Base-by-base conservation (phyloP, 1,284 basidiomycete species). In the Chondrostereum purpureum region DNA sequence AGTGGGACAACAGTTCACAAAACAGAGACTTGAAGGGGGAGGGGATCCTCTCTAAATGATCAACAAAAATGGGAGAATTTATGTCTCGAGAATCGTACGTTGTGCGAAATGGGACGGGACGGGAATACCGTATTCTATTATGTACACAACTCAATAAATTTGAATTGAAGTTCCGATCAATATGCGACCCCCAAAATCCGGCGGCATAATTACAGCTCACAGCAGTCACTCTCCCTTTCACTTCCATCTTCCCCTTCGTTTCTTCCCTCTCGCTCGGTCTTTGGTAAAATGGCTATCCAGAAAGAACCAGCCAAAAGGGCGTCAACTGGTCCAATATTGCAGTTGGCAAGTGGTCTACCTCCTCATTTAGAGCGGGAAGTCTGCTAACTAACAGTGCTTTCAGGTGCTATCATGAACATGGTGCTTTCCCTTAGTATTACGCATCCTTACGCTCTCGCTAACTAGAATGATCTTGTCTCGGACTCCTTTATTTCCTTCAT, bases 241-340 rank as follows among this genome's bases (percentile, higher is more conserved):
- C 44, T 45, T 53, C 47, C 50, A 46, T 50, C 46, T 51, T 50
- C 45, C 43, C 52, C 54, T 50, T 53, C 47, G 52, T 49, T 48
- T n/a, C 43, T 37, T 53, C 47, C 49, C 40, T 53, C 44, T 48
- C 51, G 36, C 51, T 50, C 45, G 46, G 48, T 48, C 51, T 50
- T 52, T 45, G 43, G 43, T 48, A 23, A 44, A 49, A 90, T 89
- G 87, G 87, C 79, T 65, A 78, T 89, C 55, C 73, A 80, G 61
- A 80, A 77, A 61, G 85, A 87, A 69, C 88, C 89, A 47, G 88
- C 54, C 85, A 94, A 68, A 95, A 95, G 68, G 92, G 93, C 59
- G 80, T 97, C 61, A 94, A 80, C 70, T 99, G 93, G 93, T 94
- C 92, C 59, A 99, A 99, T 75, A 97, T 98, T 69, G 95, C 94